Evolutionary conservation across 257 asterid species (phyloP).

Genomic region (Solanum paucissectum): DNA sequence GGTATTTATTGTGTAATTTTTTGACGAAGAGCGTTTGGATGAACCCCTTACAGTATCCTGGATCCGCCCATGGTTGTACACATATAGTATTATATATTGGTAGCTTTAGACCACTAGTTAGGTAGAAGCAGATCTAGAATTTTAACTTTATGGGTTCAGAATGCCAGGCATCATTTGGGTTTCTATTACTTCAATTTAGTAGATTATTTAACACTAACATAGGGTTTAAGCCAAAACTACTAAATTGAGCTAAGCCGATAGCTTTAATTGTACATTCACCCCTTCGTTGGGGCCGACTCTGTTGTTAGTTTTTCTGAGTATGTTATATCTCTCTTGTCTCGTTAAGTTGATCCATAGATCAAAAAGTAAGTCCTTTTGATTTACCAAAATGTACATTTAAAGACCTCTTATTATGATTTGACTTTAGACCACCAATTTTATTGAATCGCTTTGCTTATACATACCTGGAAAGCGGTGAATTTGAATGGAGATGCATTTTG

Average conservation of each 20-base stretch:
- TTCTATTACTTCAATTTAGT: background rate
- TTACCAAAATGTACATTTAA: background rate
- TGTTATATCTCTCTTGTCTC: background rate
- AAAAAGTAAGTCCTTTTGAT: background rate
- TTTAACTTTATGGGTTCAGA: background rate
- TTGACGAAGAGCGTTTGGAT: background rate
- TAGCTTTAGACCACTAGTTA: background rate
- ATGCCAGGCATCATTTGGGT: background rate
- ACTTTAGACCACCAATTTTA: background rate
- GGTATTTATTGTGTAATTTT: background rate
- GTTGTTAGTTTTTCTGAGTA: background rate
- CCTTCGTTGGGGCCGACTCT: background rate
- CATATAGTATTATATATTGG: background rate
- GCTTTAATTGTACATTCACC: background rate
- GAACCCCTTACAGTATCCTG: background rate
- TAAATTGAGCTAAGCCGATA: background rate
- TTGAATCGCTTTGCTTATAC: background rate
- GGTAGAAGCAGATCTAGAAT: background rate
- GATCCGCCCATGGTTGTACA: background rate
- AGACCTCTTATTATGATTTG: background rate
- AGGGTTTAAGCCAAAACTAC: background rate
- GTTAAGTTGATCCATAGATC: background rate
- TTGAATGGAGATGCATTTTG: conserved; percentile 80
- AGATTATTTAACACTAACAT: background rate
- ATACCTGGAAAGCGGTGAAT: conserved; percentile 86